phyloP scores from a whole-genome alignment of 106 monocot genomes.

The Dactylorhiza incarnata region DNA sequence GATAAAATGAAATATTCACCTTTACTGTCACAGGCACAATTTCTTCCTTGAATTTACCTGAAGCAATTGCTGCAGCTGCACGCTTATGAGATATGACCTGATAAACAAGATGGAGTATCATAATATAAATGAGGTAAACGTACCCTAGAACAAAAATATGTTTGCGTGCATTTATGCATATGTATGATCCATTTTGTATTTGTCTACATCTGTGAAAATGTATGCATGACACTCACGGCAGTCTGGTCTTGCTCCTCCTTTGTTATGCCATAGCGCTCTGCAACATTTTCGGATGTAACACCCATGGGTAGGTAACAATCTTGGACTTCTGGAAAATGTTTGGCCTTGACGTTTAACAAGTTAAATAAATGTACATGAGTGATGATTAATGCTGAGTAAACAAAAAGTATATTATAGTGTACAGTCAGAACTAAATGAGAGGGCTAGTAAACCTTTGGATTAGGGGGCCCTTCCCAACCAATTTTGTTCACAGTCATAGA shows the following conservation, averaged over 20 bases:
- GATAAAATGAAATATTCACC: conserved; percentile 21
- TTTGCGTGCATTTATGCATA: background rate
- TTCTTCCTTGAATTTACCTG: conserved; percentile 89
- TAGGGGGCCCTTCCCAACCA: conserved; percentile 20
- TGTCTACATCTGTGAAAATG: conserved; percentile 3
- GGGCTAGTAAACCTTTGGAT: conserved; percentile 49
- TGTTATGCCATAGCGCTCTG: conserved; percentile 67
- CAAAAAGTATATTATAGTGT: background rate
- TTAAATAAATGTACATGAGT: background rate
- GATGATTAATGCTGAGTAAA: background rate
- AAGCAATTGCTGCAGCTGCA: conserved; percentile 56
- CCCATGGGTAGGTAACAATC: conserved; percentile 89
- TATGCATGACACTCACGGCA: conserved; percentile 40
- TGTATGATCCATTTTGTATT: background rate
- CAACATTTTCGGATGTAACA: conserved; percentile 85
- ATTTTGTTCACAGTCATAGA: conserved; percentile 47
- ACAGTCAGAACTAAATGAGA: background rate
- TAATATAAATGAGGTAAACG: conserved; percentile 2
- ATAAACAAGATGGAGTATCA: conserved; percentile 8
- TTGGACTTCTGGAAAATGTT: conserved; percentile 52
- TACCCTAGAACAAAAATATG: background rate
- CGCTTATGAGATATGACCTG: conserved; percentile 83
- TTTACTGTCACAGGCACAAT: conserved; percentile 68
- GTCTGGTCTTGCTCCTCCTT: conserved; percentile 76
- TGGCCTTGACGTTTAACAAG: conserved; percentile 20